Conservation (phyloP, 78 protist genomes). For the Speleostelium caveatum region DNA sequence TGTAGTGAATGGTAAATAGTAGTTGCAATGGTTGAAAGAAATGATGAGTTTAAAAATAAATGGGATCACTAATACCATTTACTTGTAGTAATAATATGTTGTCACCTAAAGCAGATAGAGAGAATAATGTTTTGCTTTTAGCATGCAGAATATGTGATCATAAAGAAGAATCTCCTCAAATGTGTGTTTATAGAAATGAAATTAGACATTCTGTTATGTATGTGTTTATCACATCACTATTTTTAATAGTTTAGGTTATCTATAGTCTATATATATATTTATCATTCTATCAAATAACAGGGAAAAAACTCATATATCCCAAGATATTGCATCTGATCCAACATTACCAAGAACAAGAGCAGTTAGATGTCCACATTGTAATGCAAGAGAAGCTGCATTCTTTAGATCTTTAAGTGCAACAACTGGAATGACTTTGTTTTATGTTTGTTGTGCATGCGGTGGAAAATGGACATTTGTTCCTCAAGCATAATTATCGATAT, state of each 20-base stretch:
- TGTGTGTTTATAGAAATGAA: conserved; percentile 72
- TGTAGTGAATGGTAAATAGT: conserved; percentile 59
- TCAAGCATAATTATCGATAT: not conserved
- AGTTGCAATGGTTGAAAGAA: not conserved
- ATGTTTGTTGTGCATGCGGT: conserved; percentile 56
- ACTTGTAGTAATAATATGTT: conserved; percentile 45
- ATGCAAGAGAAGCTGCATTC: conserved; percentile 68
- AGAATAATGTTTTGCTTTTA: conserved; percentile 13
- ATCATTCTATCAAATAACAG: conserved; percentile 27
- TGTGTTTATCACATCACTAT: not conserved
- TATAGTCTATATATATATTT: no score
- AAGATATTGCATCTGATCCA: conserved; percentile 69
- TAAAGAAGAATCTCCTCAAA: conserved; percentile 47
- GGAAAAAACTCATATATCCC: conserved; percentile 64
- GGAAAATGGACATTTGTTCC: conserved; percentile 63
- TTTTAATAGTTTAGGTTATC: not conserved
- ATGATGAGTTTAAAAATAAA: not conserved
- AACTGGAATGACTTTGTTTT: conserved; percentile 53
- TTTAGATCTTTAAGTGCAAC: conserved; percentile 46
- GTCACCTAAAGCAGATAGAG: conserved; percentile 55
- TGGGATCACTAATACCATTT: no score
- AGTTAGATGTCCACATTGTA: conserved; percentile 52
- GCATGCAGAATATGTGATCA: conserved; percentile 72
- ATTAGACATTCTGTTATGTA: conserved; percentile 63
- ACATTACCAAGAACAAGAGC: conserved; percentile 71